Evolutionary conservation across 148 eudicot species (phyloP).

Genomic region (Cornus controversa): DNA sequence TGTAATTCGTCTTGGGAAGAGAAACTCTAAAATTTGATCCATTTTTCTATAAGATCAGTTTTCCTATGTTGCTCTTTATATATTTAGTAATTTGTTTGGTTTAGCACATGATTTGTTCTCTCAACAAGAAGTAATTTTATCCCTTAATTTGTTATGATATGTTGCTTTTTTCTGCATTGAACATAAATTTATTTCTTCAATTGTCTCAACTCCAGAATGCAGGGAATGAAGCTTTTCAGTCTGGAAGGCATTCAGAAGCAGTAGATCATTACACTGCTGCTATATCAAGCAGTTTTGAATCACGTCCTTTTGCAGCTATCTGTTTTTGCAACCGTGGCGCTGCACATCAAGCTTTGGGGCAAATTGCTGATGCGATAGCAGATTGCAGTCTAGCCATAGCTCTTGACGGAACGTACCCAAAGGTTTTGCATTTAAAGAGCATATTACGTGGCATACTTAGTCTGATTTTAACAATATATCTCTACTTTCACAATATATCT

Average conservation of each 20-base stretch:
- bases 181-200: not conserved
- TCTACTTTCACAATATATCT: not conserved
- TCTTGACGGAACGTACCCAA: constrained; percentile 67
- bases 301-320: constrained; percentile 84
- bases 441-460: not conserved
- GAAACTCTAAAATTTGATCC: no score
- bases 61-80: no score
- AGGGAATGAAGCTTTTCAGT: constrained; percentile 81
- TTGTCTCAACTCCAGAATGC: constrained; percentile 51
- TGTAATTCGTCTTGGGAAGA: no score
- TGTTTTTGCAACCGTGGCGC: constrained; percentile 96
- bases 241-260: constrained; percentile 81
- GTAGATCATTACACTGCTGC: constrained; percentile 81
- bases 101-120: not conserved
- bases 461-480: not conserved
- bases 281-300: constrained; percentile 60
- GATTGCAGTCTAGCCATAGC: constrained; percentile 94
- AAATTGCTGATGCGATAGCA: constrained; percentile 82
- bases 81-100: no score
- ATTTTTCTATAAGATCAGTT: no score
- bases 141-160: not conserved
- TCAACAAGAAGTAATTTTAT: not conserved
- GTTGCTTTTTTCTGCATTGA: not conserved
- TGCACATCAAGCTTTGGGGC: constrained; percentile 76
- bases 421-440: constrained; percentile 41